Evolutionary conservation across 495 filamentous ascomycete species (phyloP).

Genomic region (Aspergillus homomorphus): DNA sequence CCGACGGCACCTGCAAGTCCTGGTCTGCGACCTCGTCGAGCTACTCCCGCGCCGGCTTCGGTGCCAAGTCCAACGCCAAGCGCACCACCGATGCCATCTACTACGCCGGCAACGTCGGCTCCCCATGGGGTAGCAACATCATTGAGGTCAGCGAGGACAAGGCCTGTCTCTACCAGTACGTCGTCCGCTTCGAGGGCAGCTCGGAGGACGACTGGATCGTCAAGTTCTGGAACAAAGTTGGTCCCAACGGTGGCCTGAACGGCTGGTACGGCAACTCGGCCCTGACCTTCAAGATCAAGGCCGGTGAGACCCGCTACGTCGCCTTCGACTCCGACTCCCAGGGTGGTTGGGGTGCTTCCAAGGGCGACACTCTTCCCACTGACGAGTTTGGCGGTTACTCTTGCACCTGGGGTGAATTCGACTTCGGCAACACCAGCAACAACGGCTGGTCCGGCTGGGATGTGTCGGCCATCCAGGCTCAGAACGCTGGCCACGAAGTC

Average conservation of each 20-base stretch:
- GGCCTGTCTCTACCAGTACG: constrained; percentile 44
- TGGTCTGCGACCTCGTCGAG: constrained; percentile 27
- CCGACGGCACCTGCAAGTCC: constrained; percentile 20
- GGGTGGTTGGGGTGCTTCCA: constrained; percentile 38
- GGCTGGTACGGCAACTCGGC: constrained; percentile 43
- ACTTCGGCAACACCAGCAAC: constrained; percentile 50
- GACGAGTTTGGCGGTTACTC: constrained; percentile 34
- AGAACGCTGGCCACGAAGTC: constrained; percentile 28
- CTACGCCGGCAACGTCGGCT: constrained; percentile 46
- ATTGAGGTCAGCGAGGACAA: constrained; percentile 35
- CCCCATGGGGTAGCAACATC: constrained; percentile 55
- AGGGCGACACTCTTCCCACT: constrained; percentile 30
- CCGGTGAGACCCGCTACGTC: constrained; percentile 41
- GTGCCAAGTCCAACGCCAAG: constrained; percentile 21
- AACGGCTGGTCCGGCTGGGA: constrained; percentile 50
- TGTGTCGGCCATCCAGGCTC: constrained; percentile 49
- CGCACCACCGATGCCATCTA: constrained; percentile 17
- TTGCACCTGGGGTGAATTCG: constrained; percentile 54
- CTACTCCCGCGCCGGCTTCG: constrained; percentile 33
- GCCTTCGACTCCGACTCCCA: constrained; percentile 47
- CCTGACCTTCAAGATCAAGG: constrained; percentile 39
- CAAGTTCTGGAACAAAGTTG: constrained; percentile 53
- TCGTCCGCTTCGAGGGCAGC: constrained; percentile 44
- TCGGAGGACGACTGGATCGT: constrained; percentile 38
- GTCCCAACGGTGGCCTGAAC: constrained; percentile 32